Conservation (phyloP, 1,284 basidiomycete species). For the Xerocomus amazonicus region DNA sequence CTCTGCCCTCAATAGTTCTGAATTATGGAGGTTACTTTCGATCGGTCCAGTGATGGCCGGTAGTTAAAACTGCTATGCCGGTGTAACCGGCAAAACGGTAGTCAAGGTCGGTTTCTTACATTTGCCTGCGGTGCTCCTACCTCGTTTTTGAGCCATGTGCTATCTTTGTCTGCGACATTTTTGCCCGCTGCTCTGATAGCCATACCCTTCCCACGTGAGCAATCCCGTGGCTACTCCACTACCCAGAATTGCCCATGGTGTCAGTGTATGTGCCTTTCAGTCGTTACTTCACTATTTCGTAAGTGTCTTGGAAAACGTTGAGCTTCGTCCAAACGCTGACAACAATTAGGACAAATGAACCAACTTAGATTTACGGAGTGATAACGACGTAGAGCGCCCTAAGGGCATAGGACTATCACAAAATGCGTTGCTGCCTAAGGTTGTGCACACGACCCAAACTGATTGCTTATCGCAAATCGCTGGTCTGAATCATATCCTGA, state of each 20-base stretch:
- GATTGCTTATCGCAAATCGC: not conserved
- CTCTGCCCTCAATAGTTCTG: not conserved
- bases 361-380: no score
- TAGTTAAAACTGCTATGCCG: not conserved
- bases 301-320: no score
- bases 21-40: not conserved
- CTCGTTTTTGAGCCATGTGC: not conserved
- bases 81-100: not conserved
- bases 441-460: no score
- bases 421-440: no score
- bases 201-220: slow-evolving; percentile 7
- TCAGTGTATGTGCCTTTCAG: no score
- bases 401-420: not conserved
- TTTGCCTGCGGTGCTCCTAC: not conserved
- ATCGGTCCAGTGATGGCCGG: not conserved
- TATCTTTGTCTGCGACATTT: not conserved
- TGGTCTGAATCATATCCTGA: no score
- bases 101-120: not conserved
- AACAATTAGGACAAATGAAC: no score
- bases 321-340: no score
- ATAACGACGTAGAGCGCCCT: not conserved
- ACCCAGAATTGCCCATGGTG: not conserved
- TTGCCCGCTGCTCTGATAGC: not conserved
- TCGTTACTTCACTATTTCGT: no score
- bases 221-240: not conserved